A percentile compares a stretch with the other conserved stretches of the same genome.
These are phyloP conservation scores for Plasmodium vinckei DNA, from an alignment of 169 alveolate genomes.

Conservation along the genomic window DNA sequence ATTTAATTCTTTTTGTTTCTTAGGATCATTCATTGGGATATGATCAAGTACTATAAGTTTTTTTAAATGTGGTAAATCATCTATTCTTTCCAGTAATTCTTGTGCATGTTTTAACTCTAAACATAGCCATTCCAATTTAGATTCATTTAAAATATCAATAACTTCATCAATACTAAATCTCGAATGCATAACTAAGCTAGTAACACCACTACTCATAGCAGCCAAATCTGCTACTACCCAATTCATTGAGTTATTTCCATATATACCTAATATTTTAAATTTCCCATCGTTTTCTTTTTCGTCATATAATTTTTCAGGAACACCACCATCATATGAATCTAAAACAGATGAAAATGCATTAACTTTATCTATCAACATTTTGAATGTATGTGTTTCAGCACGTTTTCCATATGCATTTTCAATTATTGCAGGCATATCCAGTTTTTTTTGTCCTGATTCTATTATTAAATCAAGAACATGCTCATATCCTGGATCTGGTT, in stretches of 20 bases:
- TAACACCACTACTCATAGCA: slow-evolving; percentile 16
- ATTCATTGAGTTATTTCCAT: slow-evolving; percentile 54
- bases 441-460: not conserved
- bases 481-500: not conserved
- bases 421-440: not conserved
- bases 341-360: not conserved
- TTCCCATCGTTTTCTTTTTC: slow-evolving; percentile 49
- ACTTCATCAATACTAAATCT: slow-evolving; percentile 56
- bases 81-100: not conserved
- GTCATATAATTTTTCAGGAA: slow-evolving; percentile 18
- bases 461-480: slow-evolving; percentile 4
- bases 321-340: slow-evolving; percentile 35
- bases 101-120: slow-evolving; percentile 27
- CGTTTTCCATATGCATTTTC: slow-evolving; percentile 33
- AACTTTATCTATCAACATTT: slow-evolving; percentile 9
- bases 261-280: slow-evolving; percentile 42
- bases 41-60: slow-evolving; percentile 41
- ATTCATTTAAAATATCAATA: slow-evolving; percentile 35
- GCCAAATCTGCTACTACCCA: slow-evolving; percentile 56
- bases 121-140: slow-evolving; percentile 57
- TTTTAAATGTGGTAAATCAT: slow-evolving; percentile 33
- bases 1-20: not conserved
- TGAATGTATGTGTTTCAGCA: slow-evolving; percentile 2
- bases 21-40: not conserved
- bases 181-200: slow-evolving; percentile 61